Conservation (phyloP, 2,329 filamentous ascomycete species). For the Botrytis elliptica region DNA sequence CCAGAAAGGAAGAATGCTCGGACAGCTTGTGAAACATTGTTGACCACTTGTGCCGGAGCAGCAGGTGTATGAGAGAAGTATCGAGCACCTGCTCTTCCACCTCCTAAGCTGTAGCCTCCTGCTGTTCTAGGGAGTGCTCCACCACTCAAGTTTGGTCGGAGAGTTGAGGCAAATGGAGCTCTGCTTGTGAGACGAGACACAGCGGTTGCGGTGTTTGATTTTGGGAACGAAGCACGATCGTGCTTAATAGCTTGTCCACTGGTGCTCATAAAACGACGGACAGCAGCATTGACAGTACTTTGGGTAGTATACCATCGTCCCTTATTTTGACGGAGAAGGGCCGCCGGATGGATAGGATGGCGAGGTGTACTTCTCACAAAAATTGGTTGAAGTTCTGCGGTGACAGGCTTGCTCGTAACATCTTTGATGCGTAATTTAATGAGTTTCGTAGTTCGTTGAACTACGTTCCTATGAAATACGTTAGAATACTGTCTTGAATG, state of each 20-base stretch:
- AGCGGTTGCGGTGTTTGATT: constrained; percentile 54
- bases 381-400: constrained; percentile 56
- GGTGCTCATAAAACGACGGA: constrained; percentile 42
- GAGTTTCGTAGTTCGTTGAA: constrained; percentile 47
- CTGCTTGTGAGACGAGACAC: constrained; percentile 66
- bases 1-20: constrained; percentile 91
- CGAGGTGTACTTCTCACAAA: constrained; percentile 55
- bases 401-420: constrained; percentile 42
- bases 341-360: constrained; percentile 57
- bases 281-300: constrained; percentile 51
- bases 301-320: constrained; percentile 62
- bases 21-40: constrained; percentile 92
- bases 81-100: constrained; percentile 67
- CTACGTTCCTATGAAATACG: constrained; percentile 43
- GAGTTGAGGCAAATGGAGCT: constrained; percentile 81
- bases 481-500: constrained; percentile 26
- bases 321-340: constrained; percentile 62
- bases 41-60: constrained; percentile 82
- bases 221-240: constrained; percentile 53
- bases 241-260: constrained; percentile 42
- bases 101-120: constrained; percentile 81
- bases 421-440: constrained; percentile 47
- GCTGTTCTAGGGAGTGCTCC: constrained; percentile 81
- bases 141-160: constrained; percentile 89
- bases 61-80: constrained; percentile 90